Base-by-base conservation (phyloP, 2,329 filamentous ascomycete genomes). In the Pseudocercospora cruenta region DNA sequence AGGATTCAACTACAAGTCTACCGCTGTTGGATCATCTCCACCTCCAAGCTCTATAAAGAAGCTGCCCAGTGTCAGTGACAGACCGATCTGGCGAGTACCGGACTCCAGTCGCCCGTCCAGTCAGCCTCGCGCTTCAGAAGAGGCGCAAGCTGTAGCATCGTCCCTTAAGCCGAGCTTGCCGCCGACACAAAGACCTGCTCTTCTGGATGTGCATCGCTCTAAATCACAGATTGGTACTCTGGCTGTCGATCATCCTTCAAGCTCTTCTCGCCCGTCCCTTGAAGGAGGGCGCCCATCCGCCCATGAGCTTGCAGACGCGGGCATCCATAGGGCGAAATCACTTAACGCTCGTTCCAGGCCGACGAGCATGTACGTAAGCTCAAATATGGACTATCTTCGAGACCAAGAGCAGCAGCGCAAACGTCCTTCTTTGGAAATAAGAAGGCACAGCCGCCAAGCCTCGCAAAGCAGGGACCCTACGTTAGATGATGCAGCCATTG, bases 291-390 rank as follows among this genome's bases (percentile, higher is more conserved):
- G 91, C n/a, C 90, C 91, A 9, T 83, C 84, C 1, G 85, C 84
- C 43, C 73, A 86, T 64, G 91, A 94, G 58, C 75, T 87, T 7
- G 81, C 87, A 8, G 87, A 90, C 43, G 80, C 84, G 0, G 51
- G 61, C 9, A 77, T 89, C 8, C 81, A 80, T 43, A 81, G 87
- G 31, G 86, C 88, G 1, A 88, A 86, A 73, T 90, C 90, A 24
- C 86, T 88, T n/a, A 87, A 87, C 71, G 78, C 85, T 71, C 88
- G 90, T 67, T 85, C 88, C 62, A 86, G 94, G 54, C 94, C 94
- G 75, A 84, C 88, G 0, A 97, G 94, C 77, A 91, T 92, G 36
- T 92, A 94, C 76, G 85, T 96, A 3, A 91, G 93, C 72, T 91
- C 91, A 0, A 93, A 91, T 74, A 83, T 95, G 60, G 93, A 96